Base-by-base conservation (phyloP, 176 grass and related monocot species). In the Hordeum marinum region DNA sequence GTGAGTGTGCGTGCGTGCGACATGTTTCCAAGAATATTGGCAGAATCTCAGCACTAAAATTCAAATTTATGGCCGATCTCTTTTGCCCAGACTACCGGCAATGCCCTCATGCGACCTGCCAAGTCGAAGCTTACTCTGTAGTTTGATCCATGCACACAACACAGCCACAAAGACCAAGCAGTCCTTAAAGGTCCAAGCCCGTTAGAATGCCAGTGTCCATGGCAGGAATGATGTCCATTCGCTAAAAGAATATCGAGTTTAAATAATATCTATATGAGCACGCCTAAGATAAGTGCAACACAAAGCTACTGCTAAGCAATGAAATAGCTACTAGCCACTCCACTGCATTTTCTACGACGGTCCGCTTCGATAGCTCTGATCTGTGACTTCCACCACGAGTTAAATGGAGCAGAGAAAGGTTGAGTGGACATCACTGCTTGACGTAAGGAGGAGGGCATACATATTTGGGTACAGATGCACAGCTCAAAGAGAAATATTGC, bases 71-170 rank as follows among this genome's bases (percentile, higher is more conserved):
- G 41, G 4, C 12, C 58, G 52, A 24, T 40, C 31, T 58, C 36
- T 25, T 31, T 42, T 50, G 13, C n/a, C 25, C 6, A 26, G 39
- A 76, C 48, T 6, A 31, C 36, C 11, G 31, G 37, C 61, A 31
- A 31, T 0, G 46, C 17, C 20, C 42, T 42, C 43, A 21, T 20
- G 34, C 14, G 55, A 45, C 42, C 13, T 15, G 48, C 24, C 42
- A 55, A 75, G 55, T 25, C 10, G 52, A 86, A 88, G 83, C 83
- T 52, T 83, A 82, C 72, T 42, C 34, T 5, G 7, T 8, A 20
- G 79, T 78, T 72, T 35, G 72, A 72, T 82, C 79, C 54, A 57
- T 77, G 17, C 34, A 89, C 82, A 79, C 83, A 21, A 69, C 7
- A n/a, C 26, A 60, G 68, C 66, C 4, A 18, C 68, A 14, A 21